Conservation (phyloP, 306 rosid genomes). For the Sicyos edulis region DNA sequence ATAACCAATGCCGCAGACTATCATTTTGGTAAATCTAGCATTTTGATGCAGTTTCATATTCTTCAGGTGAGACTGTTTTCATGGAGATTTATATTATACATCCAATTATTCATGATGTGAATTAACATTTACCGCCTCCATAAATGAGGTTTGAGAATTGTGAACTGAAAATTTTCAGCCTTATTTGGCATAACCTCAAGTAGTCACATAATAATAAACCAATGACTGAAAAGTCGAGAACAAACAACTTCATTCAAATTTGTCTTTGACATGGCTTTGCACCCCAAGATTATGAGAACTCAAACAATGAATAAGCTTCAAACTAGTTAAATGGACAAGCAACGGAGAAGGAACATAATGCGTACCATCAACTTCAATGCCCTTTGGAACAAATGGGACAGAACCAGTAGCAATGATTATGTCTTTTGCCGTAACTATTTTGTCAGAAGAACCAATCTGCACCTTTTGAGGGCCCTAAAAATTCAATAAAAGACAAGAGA, state of each 20-base stretch:
- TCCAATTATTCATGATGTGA: not conserved
- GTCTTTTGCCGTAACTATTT: constrained; percentile 68
- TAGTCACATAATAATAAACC: not conserved
- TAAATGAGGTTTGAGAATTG: not conserved
- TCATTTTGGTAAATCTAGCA: not conserved
- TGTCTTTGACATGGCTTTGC: not conserved
- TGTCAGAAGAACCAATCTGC: constrained; percentile 72
- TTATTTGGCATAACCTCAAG: not conserved
- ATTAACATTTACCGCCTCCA: constrained; percentile 12
- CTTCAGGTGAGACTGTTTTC: not conserved
- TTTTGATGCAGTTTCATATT: not conserved
- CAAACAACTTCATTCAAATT: not conserved
- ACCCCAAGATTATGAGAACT: not conserved
- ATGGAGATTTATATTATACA: not conserved
- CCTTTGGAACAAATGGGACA: constrained; percentile 95
- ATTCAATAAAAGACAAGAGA: constrained; percentile 22
- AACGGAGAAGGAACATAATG: constrained; percentile 16
- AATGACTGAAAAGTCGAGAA: not conserved
- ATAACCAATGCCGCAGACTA: not conserved
- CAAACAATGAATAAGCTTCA: not conserved
- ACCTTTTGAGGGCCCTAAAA: constrained; percentile 86
- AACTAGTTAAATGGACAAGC: constrained; percentile 15
- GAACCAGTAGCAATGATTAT: constrained; percentile 96
- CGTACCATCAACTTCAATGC: constrained; percentile 92
- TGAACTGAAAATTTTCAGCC: not conserved